Percentiles rank a stretch among this genome's conserved stretches.
Evolutionary conservation across 139 green algal genomes (phyloP).

Genomic region (Asterochloris sp.): DNA sequence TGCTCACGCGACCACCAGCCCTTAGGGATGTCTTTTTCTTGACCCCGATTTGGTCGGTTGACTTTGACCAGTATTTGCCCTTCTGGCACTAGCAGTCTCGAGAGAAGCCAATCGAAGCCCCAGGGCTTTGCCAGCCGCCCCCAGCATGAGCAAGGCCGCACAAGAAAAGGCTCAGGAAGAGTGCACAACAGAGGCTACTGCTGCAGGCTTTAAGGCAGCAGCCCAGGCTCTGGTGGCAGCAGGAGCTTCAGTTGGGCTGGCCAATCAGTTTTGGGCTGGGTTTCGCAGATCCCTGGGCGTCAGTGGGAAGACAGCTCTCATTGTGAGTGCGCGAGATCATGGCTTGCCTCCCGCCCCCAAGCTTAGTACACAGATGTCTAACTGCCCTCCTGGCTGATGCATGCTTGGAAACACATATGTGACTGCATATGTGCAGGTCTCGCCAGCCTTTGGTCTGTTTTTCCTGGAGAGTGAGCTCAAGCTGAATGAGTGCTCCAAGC

Average conservation of each 20-base stretch:
- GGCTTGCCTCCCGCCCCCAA: not conserved
- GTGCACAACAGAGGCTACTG: constrained; percentile 4
- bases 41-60: too few relatives aligned
- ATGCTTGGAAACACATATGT: not conserved
- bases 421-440: constrained; percentile 20
- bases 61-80: too few relatives aligned
- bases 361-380: not conserved
- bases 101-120: too few relatives aligned
- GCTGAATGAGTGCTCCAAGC: constrained; percentile 38
- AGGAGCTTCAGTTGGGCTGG: constrained; percentile 1
- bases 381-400: not conserved
- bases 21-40: too few relatives aligned
- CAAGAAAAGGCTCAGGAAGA: not conserved
- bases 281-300: constrained; percentile 23
- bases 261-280: constrained; percentile 9
- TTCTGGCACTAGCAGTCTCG: too few relatives aligned
- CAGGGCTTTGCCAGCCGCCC: too few relatives aligned
- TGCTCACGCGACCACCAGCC: too few relatives aligned
- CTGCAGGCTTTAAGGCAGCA: constrained; percentile 4
- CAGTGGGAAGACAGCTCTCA: constrained; percentile 22
- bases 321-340: constrained; percentile 6
- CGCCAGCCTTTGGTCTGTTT: constrained; percentile 41
- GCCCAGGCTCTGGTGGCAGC: constrained; percentile 1
- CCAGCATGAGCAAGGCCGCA: not conserved
- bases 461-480: constrained; percentile 42